phyloP scores from a whole-genome alignment of 768 basidiomycete species.

The Leucosporidium yakuticum region DNA sequence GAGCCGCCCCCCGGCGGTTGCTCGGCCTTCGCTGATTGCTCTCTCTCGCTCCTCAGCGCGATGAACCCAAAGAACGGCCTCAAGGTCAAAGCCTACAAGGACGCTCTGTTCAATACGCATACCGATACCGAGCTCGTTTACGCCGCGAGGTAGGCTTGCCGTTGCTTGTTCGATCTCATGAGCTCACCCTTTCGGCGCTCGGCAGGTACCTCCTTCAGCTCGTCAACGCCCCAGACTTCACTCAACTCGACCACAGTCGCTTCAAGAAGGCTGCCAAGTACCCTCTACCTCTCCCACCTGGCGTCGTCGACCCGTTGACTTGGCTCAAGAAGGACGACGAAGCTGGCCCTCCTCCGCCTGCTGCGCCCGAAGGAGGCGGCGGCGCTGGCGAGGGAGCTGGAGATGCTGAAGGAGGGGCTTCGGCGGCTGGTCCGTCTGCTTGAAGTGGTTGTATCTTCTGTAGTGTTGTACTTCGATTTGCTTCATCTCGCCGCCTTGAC shows the following conservation, averaged over 20 bases:
- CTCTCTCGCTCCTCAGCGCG: constrained; percentile 74
- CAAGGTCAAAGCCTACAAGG: constrained; percentile 74
- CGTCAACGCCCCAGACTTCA: constrained; percentile 10
- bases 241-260: constrained; percentile 18
- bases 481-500: no score
- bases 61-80: constrained; percentile 77
- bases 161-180: no score
- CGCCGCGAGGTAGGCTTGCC: constrained; percentile 10
- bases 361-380: no score
- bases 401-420: no score
- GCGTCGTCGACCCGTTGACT: constrained; percentile 14
- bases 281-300: constrained; percentile 8
- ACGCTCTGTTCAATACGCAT: background rate
- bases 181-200: background rate
- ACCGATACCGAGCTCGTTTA: constrained; percentile 24
- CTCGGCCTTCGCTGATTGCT: constrained; percentile 4
- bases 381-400: no score
- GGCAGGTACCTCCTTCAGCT: constrained; percentile 29
- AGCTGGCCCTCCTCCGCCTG: no score
- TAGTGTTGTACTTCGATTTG: no score
- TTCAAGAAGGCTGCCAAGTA: constrained; percentile 18
- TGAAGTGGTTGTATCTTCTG: no score
- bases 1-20: constrained; percentile 40
- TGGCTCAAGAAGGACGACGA: background rate
- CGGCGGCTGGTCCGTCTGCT: no score